Percentiles rank a stretch among this genome's conserved stretches.
Evolutionary conservation across 2,329 filamentous ascomycete genomes (phyloP).

Genomic region (Trichoderma lentiforme): DNA sequence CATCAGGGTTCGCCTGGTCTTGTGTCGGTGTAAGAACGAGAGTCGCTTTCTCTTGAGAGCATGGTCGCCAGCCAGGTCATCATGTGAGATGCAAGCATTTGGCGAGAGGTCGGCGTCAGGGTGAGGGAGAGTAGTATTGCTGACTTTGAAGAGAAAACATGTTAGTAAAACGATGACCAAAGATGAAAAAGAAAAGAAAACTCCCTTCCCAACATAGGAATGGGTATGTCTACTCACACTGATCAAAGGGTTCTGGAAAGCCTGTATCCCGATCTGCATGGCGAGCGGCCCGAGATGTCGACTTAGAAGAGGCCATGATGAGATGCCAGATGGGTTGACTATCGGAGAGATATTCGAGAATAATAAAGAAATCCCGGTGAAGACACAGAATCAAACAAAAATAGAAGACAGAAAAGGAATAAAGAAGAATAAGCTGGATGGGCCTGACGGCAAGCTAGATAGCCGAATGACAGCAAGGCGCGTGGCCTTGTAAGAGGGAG

Average conservation of each 20-base stretch:
- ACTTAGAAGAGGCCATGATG: conserved; percentile 1
- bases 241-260: conserved; percentile 50
- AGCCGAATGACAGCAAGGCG: conserved; percentile 6
- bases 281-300: conserved; percentile 18
- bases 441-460: conserved; percentile 1
- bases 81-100: conserved; percentile 54
- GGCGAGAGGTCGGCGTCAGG: conserved; percentile 58
- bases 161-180: not conserved
- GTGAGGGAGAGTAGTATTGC: conserved; percentile 60
- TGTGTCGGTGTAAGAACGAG: conserved; percentile 47
- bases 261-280: conserved; percentile 43
- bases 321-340: not conserved
- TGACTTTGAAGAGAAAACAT: conserved; percentile 31
- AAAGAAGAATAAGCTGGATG: not conserved
- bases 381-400: not conserved
- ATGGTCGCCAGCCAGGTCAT: conserved; percentile 47
- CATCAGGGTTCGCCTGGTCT: conserved; percentile 45
- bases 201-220: not conserved
- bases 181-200: not conserved
- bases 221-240: conserved; percentile 36
- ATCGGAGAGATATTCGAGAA: not conserved
- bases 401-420: not conserved
- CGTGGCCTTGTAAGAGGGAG: conserved; percentile 16
- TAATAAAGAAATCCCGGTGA: not conserved
- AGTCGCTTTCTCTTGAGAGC: conserved; percentile 43